These are phyloP conservation scores for Neurospora intermedia DNA, from an alignment of 495 filamentous ascomycete genomes.

Conservation along the genomic window DNA sequence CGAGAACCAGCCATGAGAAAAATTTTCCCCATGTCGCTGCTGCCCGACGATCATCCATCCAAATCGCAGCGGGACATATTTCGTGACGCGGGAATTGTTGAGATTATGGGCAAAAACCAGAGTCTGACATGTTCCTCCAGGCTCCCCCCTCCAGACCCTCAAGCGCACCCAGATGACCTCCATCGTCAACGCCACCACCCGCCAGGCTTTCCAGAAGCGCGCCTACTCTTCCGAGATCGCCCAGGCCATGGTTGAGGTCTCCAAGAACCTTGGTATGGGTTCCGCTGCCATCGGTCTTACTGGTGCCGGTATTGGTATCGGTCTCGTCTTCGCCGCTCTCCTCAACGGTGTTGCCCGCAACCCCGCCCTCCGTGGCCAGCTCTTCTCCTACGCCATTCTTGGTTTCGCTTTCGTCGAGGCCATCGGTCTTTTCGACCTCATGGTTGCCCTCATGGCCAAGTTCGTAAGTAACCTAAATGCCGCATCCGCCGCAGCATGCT, in stretches of 20 bases:
- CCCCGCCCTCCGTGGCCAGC: conserved; percentile 79
- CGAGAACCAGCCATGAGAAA: neutral
- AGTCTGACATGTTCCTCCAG: conserved; percentile 19
- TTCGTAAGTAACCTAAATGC: conserved; percentile 35
- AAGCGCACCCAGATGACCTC: conserved; percentile 58
- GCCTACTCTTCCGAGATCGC: conserved; percentile 75
- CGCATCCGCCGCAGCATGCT: neutral
- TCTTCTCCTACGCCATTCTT: conserved; percentile 89
- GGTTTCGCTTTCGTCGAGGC: conserved; percentile 91
- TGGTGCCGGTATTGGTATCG: conserved; percentile 88
- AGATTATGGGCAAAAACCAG: conserved; percentile 1
- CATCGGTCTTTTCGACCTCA: conserved; percentile 87
- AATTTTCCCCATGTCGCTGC: neutral
- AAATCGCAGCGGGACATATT: neutral
- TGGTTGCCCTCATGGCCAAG: conserved; percentile 86
- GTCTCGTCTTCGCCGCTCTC: conserved; percentile 80
- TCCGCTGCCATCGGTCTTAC: conserved; percentile 79
- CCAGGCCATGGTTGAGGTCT: conserved; percentile 75
- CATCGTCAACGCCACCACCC: conserved; percentile 54
- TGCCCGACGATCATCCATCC: neutral
- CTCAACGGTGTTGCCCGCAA: conserved; percentile 78
- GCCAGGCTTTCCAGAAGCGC: conserved; percentile 53
- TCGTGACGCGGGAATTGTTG: neutral
- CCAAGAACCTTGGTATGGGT: conserved; percentile 81
- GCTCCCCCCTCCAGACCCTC: conserved; percentile 47